Conservation (phyloP, 352 stramenopile genomes). For the Phytophthora podocarpi region DNA sequence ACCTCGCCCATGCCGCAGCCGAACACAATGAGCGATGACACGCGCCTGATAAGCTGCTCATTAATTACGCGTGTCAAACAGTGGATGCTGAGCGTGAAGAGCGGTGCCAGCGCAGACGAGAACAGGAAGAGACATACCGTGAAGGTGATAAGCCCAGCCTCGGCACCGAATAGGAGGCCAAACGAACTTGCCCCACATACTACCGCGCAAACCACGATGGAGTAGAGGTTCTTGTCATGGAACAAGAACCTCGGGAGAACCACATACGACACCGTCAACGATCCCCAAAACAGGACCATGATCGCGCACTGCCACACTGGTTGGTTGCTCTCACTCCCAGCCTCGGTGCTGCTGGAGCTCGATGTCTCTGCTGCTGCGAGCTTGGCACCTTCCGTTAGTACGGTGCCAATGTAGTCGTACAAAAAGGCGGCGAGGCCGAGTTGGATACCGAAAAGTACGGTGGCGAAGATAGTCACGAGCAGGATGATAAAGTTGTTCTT, state of each 20-base stretch:
- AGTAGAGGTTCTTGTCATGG: conserved; percentile 77
- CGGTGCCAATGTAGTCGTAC: conserved; percentile 78
- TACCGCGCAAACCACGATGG: conserved; percentile 71
- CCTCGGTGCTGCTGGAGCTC: conserved; percentile 18
- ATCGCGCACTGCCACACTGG: conserved; percentile 65
- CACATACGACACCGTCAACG: conserved; percentile 73
- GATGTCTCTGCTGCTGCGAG: conserved; percentile 13
- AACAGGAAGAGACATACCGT: conserved; percentile 64
- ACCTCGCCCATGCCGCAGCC: conserved; percentile 82
- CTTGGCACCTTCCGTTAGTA: conserved; percentile 40
- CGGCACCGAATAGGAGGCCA: conserved; percentile 64
- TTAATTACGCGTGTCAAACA: conserved; percentile 86
- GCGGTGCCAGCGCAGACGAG: conserved; percentile 65
- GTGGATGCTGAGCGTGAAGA: conserved; percentile 86
- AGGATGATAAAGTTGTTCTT: conserved; percentile 87
- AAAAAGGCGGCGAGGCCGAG: conserved; percentile 79
- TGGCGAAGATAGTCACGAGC: conserved; percentile 82
- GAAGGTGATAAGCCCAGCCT: conserved; percentile 61
- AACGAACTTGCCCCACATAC: conserved; percentile 71
- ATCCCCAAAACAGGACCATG: conserved; percentile 79
- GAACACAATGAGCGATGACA: conserved; percentile 87
- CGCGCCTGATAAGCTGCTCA: conserved; percentile 74
- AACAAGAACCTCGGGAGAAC: conserved; percentile 83
- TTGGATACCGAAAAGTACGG: conserved; percentile 78
- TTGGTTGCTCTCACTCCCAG: conserved; percentile 25